Base-by-base conservation (phyloP, 208 protist species). In the Strigomonas oncopelti region DNA sequence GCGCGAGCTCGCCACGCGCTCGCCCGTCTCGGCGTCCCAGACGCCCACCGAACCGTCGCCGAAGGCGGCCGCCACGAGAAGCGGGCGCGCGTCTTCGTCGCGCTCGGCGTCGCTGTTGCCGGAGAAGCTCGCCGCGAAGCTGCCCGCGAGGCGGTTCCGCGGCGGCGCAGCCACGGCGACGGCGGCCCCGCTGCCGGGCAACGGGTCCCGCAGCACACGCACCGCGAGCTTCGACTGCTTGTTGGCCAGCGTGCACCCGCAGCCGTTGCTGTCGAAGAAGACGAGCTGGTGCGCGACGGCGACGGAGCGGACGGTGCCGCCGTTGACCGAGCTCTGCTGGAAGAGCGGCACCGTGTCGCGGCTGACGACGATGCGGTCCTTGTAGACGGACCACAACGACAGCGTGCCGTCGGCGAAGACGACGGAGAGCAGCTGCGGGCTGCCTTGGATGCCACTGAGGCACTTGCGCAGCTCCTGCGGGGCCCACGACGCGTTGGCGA, bases 381-480 rank as follows among this genome's bases (percentile, higher is more conserved):
- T 83, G 75, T 88, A 89, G 1, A 90, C 88, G 5, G 81, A 87
- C 88, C 88, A 94, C 11, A 88, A 76, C 38, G 85, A 88, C 58
- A 88, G 59, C 9, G 81, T 77, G 36, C 88, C 85, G 61, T 91
- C 88, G 8, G 77, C 69, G 69, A 93, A 93, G 22, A 91, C 51
- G 9, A 94, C 77, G 28, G 81, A 65, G 46, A 94, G 85, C 22
- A 94, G 70, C 68, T 94, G 74, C 32, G 88, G 84, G 16, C 62
- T 69, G 0, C 88, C 88, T 46, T 87, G 84, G 7, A 89, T 68
- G 5, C 79, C 82, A 28, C 74, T 80, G 63, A 91, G 64, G 32
- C 73, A 87, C 27, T 68, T 67, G 13, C 81, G 62, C 74, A 91
- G 82, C 20, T 66, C 65, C 36, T 72, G 57, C n/a, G 89, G 89